phyloP scores from a whole-genome alignment of 257 asterid species.

The Hygrophila difformis region DNA sequence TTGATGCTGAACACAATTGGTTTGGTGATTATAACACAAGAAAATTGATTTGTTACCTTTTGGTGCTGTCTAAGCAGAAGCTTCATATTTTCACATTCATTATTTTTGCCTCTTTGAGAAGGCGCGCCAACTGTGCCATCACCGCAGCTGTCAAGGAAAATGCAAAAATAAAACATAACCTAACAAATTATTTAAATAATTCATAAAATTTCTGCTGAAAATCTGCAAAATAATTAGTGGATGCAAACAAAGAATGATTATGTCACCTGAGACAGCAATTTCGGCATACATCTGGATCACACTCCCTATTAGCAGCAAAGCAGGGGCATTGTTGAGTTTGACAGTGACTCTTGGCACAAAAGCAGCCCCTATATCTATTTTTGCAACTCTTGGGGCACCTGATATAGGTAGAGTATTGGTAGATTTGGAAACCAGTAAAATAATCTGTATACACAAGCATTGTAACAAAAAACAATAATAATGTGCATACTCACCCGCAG shows the following conservation, averaged over 20 bases:
- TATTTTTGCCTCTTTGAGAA: too few relatives aligned
- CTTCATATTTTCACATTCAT: constrained; percentile 96
- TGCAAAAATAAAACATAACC: constrained; percentile 1
- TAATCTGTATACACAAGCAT: constrained; percentile 6
- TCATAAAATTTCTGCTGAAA: too few relatives aligned
- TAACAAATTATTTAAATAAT: too few relatives aligned
- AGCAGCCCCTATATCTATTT: constrained; percentile 94
- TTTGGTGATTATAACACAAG: too few relatives aligned
- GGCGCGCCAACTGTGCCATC: constrained; percentile 89
- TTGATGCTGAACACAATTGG: too few relatives aligned
- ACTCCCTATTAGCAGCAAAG: constrained; percentile 93
- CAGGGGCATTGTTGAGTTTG: constrained; percentile 98
- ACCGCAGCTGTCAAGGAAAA: constrained; percentile 69
- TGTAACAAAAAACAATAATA: not conserved
- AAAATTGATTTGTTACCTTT: constrained; percentile 57
- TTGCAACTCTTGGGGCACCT: constrained; percentile 95
- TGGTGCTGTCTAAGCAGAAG: constrained; percentile 92
- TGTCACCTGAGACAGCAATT: constrained; percentile 91
- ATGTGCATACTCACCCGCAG: constrained; percentile 68
- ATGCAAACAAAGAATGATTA: not conserved
- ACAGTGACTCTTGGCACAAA: constrained; percentile 96
- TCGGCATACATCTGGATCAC: constrained; percentile 97
- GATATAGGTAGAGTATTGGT: constrained; percentile 18
- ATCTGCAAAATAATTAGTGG: not conserved
- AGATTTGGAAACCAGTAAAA: constrained; percentile 2